A percentile compares a stretch with the other conserved stretches of the same genome.
Evolutionary conservation across 2,329 filamentous ascomycete species (phyloP).

Genomic region (Sporothrix curviconia): DNA sequence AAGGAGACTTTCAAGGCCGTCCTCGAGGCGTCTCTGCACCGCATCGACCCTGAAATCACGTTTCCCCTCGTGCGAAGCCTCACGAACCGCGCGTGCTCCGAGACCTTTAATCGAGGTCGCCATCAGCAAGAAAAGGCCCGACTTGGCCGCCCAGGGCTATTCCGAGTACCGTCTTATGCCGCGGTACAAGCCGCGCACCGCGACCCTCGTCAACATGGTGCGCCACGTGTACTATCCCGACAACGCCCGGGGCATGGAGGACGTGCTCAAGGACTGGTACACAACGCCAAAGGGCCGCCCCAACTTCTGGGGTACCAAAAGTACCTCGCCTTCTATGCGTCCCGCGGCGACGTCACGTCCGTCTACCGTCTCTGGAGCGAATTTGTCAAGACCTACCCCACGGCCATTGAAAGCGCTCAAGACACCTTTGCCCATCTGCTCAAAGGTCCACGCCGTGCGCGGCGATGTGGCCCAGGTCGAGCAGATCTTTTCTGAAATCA

Average conservation of each 20-base stretch:
- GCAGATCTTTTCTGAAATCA: conserved; percentile 57
- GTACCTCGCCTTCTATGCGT: conserved; percentile 44
- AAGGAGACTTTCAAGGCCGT: conserved; percentile 10
- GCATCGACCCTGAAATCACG: conserved; percentile 22
- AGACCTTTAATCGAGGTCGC: conserved; percentile 36
- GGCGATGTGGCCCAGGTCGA: conserved; percentile 57
- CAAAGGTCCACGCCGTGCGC: conserved; percentile 62
- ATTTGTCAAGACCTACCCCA: conserved; percentile 31
- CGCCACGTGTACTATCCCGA: conserved; percentile 32
- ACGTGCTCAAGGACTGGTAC: conserved; percentile 46
- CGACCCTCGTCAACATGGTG: conserved; percentile 40
- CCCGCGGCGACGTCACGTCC: conserved; percentile 39
- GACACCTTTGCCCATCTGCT: conserved; percentile 53
- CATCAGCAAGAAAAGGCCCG: conserved; percentile 24
- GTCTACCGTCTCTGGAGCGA: conserved; percentile 41
- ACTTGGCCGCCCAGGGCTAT: conserved; percentile 38
- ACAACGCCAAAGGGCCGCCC: conserved; percentile 32
- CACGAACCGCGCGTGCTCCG: conserved; percentile 35
- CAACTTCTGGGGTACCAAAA: conserved; percentile 41
- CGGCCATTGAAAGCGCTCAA: conserved; percentile 20
- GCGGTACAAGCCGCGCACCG: conserved; percentile 30
- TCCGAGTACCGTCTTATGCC: conserved; percentile 38
- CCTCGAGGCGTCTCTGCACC: conserved; percentile 11
- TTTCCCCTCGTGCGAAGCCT: conserved; percentile 35
- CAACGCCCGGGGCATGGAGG: conserved; percentile 35